Percentiles rank a stretch among this genome's conserved stretches.
These are phyloP conservation scores for Tephrocybe sp. DNA, from an alignment of 768 basidiomycete species.

Conservation along the genomic window DNA sequence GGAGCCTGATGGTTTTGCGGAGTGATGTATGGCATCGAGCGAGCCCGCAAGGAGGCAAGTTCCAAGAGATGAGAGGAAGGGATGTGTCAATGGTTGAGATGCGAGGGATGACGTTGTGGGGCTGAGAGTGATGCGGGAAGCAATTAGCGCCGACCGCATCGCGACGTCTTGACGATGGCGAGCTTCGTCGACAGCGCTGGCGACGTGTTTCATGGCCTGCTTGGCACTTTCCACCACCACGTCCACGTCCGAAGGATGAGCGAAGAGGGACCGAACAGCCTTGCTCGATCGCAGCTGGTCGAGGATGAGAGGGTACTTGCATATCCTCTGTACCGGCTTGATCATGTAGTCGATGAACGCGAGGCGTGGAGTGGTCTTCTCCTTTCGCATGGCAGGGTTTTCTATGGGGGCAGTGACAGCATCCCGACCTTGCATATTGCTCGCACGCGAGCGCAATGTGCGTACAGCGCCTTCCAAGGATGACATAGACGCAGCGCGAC, in stretches of 20 bases:
- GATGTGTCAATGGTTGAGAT: conserved; percentile 41
- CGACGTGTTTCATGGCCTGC: conserved; percentile 74
- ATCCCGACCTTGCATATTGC: conserved; percentile 32
- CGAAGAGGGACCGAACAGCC: conserved; percentile 22
- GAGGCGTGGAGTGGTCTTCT: conserved; percentile 42
- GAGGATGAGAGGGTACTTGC: conserved; percentile 91
- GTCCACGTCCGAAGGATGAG: conserved; percentile 33
- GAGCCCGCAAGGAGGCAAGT: conserved; percentile 81
- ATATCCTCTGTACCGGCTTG: conserved; percentile 95
- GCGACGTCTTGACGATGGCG: conserved; percentile 63
- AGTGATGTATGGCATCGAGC: conserved; percentile 79
- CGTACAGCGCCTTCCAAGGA: conserved; percentile 48
- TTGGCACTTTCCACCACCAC: conserved; percentile 53
- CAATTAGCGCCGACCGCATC: conserved; percentile 65
- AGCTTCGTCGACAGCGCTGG: conserved; percentile 80
- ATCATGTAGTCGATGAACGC: conserved; percentile 88
- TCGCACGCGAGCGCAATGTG: conserved; percentile 35
- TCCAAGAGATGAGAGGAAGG: conserved; percentile 76
- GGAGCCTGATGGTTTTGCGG: conserved; percentile 42
- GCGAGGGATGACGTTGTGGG: conserved; percentile 25
- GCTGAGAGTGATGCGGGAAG: conserved; percentile 58
- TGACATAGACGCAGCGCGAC: conserved; percentile 49
- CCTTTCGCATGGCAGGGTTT: conserved; percentile 21
- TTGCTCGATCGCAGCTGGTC: conserved; percentile 57
- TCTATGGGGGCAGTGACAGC: conserved; percentile 20